A percentile compares a stretch with the other conserved stretches of the same genome.
Conservation (phyloP, 2,329 filamentous ascomycete species). For the Aspergillus unguis region DNA sequence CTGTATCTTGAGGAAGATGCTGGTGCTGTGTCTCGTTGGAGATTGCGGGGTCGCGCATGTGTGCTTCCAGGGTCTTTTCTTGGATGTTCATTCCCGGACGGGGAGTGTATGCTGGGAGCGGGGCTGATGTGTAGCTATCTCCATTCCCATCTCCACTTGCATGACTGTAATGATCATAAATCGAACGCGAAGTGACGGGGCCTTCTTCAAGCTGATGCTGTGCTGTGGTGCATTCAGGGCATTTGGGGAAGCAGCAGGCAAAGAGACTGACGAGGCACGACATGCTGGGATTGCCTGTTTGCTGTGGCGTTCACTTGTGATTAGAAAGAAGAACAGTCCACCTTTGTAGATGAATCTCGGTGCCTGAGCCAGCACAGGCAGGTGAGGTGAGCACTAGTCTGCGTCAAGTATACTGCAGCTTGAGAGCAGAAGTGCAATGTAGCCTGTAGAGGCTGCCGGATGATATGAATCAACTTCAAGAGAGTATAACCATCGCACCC, state of each 20-base stretch:
- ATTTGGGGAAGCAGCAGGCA: constrained; percentile 9
- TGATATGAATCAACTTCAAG: not conserved
- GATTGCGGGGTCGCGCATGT: constrained; percentile 30
- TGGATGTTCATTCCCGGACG: constrained; percentile 34
- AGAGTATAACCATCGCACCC: not conserved
- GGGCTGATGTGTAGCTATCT: constrained; percentile 32
- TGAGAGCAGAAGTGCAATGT: too few species aligned
- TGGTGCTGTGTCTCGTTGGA: constrained; percentile 19
- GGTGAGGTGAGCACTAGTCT: too few species aligned
- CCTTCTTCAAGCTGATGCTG: not conserved
- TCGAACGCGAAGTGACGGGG: too few species aligned
- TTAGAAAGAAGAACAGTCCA: not conserved
- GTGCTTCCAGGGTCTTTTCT: constrained; percentile 40
- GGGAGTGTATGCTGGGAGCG: constrained; percentile 42
- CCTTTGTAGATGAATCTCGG: constrained; percentile 5
- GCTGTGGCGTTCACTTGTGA: not conserved
- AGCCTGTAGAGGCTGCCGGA: too few species aligned
- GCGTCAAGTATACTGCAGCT: too few species aligned
- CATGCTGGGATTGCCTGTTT: not conserved
- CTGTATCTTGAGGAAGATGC: not conserved
- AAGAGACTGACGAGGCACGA: constrained; percentile 8
- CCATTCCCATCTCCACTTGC: not conserved
- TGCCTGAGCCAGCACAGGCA: not conserved
- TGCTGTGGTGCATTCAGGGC: not conserved
- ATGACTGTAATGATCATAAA: too few species aligned